Evolutionary conservation across 768 basidiomycete species (phyloP).

Genomic region (Psilocybe cyanescens): DNA sequence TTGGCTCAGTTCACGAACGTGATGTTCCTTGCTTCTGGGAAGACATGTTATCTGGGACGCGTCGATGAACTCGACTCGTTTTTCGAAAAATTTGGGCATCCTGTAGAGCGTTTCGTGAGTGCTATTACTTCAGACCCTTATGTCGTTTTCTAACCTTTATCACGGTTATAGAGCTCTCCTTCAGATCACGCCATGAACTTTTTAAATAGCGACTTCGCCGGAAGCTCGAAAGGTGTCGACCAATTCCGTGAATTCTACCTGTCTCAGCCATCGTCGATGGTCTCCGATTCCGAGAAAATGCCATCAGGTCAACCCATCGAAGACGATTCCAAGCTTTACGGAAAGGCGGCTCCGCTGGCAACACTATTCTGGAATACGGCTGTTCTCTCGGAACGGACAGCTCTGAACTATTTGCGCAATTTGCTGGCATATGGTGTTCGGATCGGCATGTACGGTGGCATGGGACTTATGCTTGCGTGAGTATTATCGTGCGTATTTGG

Average conservation of each 20-base stretch:
- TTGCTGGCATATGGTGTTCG: conserved; percentile 62
- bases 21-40: conserved; percentile 59
- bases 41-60: conserved; percentile 44
- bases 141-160: conserved; percentile 12
- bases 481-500: conserved; percentile 24
- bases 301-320: neutral
- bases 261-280: conserved; percentile 12
- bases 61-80: conserved; percentile 43
- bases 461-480: conserved; percentile 49
- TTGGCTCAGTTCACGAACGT: conserved; percentile 64
- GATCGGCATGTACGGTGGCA: conserved; percentile 56
- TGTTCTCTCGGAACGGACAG: conserved; percentile 50
- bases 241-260: conserved; percentile 41
- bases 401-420: conserved; percentile 56
- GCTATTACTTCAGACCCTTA: neutral
- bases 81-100: conserved; percentile 42
- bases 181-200: conserved; percentile 65
- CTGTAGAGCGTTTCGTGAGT: conserved; percentile 39
- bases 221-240: conserved; percentile 20
- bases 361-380: conserved; percentile 44
- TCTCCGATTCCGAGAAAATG: conserved; percentile 3
- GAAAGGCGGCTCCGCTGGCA: conserved; percentile 30
- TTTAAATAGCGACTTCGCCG: conserved; percentile 51
- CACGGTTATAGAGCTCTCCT: conserved; percentile 45
- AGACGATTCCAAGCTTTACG: conserved; percentile 18